phyloP scores from a whole-genome alignment of 2,329 filamentous ascomycete species.

The Colletotrichum sp. region DNA sequence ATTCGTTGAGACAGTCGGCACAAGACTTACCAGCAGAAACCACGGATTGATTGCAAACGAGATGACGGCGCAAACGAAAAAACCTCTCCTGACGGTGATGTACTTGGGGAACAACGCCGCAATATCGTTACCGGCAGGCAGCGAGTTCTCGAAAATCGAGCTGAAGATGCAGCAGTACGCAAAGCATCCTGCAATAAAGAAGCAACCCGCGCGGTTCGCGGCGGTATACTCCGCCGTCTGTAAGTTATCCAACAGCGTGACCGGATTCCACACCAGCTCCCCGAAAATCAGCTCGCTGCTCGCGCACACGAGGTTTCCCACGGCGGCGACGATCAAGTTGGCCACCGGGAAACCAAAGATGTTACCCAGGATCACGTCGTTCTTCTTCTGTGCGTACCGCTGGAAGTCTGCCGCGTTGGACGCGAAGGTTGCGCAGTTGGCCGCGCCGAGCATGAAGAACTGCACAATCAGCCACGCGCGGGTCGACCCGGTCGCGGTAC shows the following conservation, averaged over 20 bases:
- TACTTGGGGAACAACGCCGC: constrained; percentile 40
- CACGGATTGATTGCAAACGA: constrained; percentile 42
- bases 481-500: constrained; percentile 51
- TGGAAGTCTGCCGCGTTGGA: constrained; percentile 48
- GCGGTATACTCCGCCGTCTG: constrained; percentile 36
- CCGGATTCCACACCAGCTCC: constrained; percentile 26
- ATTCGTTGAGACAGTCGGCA: constrained; percentile 35
- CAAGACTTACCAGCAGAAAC: constrained; percentile 42
- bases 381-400: constrained; percentile 43
- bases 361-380: constrained; percentile 45
- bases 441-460: constrained; percentile 39
- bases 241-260: constrained; percentile 37
- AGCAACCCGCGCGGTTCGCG: constrained; percentile 39
- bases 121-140: constrained; percentile 46
- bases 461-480: constrained; percentile 40
- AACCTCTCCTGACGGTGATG: constrained; percentile 42
- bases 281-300: constrained; percentile 27
- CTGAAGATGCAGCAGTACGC: constrained; percentile 47
- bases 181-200: constrained; percentile 45
- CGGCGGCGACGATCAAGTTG: constrained; percentile 38
- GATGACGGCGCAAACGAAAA: constrained; percentile 39
- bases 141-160: constrained; percentile 46
- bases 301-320: constrained; percentile 43
- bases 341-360: constrained; percentile 44
- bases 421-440: constrained; percentile 40